Conservation (phyloP, 495 filamentous ascomycete species). For the Hypoxylon crocopeplum region DNA sequence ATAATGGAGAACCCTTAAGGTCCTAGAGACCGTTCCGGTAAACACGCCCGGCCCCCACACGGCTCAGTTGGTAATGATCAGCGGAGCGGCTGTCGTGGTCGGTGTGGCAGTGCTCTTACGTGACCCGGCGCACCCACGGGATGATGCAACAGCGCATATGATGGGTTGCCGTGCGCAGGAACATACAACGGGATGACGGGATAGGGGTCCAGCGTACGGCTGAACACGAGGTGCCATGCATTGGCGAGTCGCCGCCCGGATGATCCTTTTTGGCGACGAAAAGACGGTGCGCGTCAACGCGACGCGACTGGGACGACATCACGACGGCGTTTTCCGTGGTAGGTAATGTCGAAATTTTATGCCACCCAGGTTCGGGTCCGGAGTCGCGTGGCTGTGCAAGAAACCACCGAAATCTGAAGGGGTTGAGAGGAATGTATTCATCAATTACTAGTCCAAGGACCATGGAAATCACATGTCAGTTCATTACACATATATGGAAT, state of each 20-base stretch:
- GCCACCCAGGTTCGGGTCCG: background rate
- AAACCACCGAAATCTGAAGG: background rate
- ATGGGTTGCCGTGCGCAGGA: conserved; percentile 26
- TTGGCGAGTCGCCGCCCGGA: conserved; percentile 27
- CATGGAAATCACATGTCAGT: no score
- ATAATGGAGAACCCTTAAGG: conserved; percentile 15
- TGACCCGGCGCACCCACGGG: conserved; percentile 24
- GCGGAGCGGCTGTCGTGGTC: conserved; percentile 22
- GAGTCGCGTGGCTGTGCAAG: background rate
- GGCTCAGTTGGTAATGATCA: conserved; percentile 32
- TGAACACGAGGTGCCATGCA: conserved; percentile 36
- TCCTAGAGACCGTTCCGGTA: conserved; percentile 30
- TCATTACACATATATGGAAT: no score
- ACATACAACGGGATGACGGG: conserved; percentile 26
- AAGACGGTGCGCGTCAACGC: background rate
- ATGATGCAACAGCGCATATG: conserved; percentile 35
- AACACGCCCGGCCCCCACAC: conserved; percentile 19
- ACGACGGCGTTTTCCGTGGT: no score
- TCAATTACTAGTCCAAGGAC: no score
- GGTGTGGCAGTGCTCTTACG: conserved; percentile 36
- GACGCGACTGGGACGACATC: background rate
- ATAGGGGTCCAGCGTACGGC: conserved; percentile 21
- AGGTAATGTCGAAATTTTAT: no score
- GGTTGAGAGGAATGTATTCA: background rate
- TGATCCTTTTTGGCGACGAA: conserved; percentile 10